Conservation (phyloP, 139 green algal genomes). For the Chlorella sp. region DNA sequence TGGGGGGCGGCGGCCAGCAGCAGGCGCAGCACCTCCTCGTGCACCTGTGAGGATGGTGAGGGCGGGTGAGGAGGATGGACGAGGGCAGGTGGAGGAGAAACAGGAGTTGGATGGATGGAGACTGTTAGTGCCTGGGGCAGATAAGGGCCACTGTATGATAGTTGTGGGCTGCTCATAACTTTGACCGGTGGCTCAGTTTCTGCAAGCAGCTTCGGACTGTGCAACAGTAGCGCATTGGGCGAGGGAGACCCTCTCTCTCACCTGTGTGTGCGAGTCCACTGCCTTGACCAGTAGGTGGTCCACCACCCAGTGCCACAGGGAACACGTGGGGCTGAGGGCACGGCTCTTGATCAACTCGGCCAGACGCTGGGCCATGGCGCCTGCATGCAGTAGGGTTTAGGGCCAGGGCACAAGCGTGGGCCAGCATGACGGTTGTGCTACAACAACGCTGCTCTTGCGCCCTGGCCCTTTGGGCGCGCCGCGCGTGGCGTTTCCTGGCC, state of each 20-base stretch:
- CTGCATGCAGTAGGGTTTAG: neutral
- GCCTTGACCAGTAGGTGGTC: conserved; percentile 50
- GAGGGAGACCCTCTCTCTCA: too few relatives aligned
- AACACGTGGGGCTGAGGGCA: conserved; percentile 15
- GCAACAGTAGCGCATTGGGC: neutral
- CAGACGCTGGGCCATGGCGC: conserved; percentile 9
- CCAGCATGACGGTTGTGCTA: neutral
- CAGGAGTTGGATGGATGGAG: neutral
- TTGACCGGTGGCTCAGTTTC: too few relatives aligned
- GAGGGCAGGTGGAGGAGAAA: neutral
- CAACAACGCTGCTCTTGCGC: neutral
- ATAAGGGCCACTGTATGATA: too few relatives aligned
- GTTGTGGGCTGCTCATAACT: too few relatives aligned
- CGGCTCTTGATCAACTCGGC: conserved; percentile 27
- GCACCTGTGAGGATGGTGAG: conserved; percentile 32
- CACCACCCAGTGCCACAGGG: conserved; percentile 51
- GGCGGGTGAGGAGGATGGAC: neutral
- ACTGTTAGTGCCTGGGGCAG: too few relatives aligned
- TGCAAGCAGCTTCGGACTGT: neutral
- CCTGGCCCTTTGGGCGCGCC: neutral
- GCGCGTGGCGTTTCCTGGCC: neutral
- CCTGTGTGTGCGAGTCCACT: conserved; percentile 56
- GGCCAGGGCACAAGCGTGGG: neutral
- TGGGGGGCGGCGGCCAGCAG: conserved; percentile 46
- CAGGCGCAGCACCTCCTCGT: conserved; percentile 70